A percentile compares a stretch with the other conserved stretches of the same genome.
Conservation (phyloP, 2,329 filamentous ascomycete species). For the Botryotinia globosa region DNA sequence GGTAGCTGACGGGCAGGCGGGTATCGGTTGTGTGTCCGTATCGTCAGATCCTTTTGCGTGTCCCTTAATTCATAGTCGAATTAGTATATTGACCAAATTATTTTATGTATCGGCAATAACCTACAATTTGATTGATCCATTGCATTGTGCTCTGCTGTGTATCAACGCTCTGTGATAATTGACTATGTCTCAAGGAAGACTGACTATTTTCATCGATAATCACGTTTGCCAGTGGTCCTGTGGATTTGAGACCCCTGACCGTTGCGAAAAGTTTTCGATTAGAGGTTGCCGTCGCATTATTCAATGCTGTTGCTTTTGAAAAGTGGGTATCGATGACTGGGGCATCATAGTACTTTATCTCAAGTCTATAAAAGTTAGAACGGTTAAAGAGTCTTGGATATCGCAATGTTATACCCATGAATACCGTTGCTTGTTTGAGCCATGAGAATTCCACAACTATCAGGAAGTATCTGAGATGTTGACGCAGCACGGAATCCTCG, state of each 20-base stretch:
- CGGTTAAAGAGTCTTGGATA: not conserved
- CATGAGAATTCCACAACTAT: constrained; percentile 15
- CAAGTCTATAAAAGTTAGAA: constrained; percentile 4
- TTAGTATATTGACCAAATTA: not conserved
- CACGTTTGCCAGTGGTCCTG: not conserved
- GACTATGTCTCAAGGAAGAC: not conserved
- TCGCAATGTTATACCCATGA: not conserved
- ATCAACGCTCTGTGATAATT: not conserved
- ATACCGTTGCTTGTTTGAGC: not conserved
- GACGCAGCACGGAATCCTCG: constrained; percentile 26
- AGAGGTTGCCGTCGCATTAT: not conserved
- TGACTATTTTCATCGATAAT: not conserved
- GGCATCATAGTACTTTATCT: not conserved
- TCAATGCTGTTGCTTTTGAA: not conserved
- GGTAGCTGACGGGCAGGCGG: not conserved
- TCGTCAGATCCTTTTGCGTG: not conserved
- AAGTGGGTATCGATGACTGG: not conserved
- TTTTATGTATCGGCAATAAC: not conserved
- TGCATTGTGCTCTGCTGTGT: constrained; percentile 10
- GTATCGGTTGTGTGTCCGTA: constrained; percentile 3
- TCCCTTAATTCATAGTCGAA: not conserved
- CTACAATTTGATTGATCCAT: constrained; percentile 17
- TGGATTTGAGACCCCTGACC: not conserved
- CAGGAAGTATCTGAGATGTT: constrained; percentile 19
- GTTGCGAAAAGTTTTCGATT: not conserved